These are phyloP conservation scores for Adenanthera pavonina DNA, from an alignment of 306 rosid species.

Conservation along the genomic window DNA sequence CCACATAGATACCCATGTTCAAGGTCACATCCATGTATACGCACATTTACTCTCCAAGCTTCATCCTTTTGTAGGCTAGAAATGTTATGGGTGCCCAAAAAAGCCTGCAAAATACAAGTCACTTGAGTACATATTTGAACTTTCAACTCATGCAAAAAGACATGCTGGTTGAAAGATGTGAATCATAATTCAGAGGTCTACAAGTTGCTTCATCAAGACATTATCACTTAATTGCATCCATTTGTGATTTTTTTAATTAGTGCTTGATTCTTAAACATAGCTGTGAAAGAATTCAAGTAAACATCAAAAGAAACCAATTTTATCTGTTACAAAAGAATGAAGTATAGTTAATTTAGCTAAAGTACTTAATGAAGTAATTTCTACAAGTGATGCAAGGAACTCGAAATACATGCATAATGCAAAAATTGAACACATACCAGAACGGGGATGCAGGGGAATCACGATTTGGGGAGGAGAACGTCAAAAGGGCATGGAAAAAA, in stretches of 20 bases:
- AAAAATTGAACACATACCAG: too few relatives aligned
- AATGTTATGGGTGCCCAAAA: slow-evolving; percentile 91
- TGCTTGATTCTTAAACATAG: neutral
- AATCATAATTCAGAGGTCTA: slow-evolving; percentile 26
- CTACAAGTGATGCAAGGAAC: too few relatives aligned
- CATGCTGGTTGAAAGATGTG: slow-evolving; percentile 8
- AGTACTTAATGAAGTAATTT: neutral
- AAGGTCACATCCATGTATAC: slow-evolving; percentile 93
- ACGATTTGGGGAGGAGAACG: too few relatives aligned
- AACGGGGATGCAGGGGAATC: too few relatives aligned
- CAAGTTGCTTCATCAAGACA: slow-evolving; percentile 25
- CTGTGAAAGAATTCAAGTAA: neutral
- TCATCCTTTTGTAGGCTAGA: slow-evolving; percentile 84
- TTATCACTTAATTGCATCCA: neutral
- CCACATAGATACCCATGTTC: slow-evolving; percentile 97
- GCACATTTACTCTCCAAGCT: slow-evolving; percentile 97
- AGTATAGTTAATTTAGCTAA: neutral
- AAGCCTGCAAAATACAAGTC: slow-evolving; percentile 64
- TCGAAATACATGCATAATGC: too few relatives aligned
- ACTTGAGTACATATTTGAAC: slow-evolving; percentile 10
- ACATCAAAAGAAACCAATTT: slow-evolving; percentile 7
- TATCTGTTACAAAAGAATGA: neutral
- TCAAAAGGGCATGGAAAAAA: too few relatives aligned
- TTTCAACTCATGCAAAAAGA: slow-evolving; percentile 25
- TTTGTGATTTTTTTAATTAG: neutral